Conservation (phyloP, 225 moss, liverwort and hornwort species). For the Physcomitrium patens region DNA sequence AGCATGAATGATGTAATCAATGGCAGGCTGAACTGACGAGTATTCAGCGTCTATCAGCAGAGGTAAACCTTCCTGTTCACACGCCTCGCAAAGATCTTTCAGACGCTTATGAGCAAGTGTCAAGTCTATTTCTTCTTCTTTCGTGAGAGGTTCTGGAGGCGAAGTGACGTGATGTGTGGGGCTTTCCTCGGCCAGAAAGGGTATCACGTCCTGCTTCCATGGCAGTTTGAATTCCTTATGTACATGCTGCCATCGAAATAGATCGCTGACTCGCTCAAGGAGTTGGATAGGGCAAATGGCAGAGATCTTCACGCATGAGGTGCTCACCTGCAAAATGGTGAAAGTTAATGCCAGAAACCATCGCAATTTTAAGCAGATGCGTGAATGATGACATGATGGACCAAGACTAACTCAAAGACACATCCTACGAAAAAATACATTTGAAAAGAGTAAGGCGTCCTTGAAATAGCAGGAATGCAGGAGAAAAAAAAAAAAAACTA, state of each 20-base stretch:
- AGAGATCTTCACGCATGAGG: conserved; percentile 82
- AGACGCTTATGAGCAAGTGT: conserved; percentile 67
- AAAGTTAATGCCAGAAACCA: background rate
- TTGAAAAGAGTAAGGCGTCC: too few species aligned
- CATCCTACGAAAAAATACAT: background rate
- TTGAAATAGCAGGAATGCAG: background rate
- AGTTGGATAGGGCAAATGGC: conserved; percentile 81
- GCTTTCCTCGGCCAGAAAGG: conserved; percentile 69
- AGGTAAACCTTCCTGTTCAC: conserved; percentile 68
- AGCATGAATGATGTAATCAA: conserved; percentile 74
- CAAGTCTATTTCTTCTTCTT: conserved; percentile 72
- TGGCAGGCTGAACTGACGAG: conserved; percentile 80
- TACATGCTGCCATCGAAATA: conserved; percentile 83
- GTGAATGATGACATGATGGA: background rate
- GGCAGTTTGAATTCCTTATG: conserved; percentile 64
- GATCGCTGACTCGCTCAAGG: conserved; percentile 79
- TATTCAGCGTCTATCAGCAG: conserved; percentile 91
- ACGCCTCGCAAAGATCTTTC: conserved; percentile 62
- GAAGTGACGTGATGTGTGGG: conserved; percentile 74
- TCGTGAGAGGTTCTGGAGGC: conserved; percentile 66
- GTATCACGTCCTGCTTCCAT: conserved; percentile 81
- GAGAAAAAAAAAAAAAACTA: background rate
- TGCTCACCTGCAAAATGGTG: conserved; percentile 66
- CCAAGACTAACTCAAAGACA: background rate
- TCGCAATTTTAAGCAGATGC: background rate